A percentile compares a stretch with the other conserved stretches of the same genome.
These are phyloP conservation scores for Drechslera avenae DNA, from an alignment of 2,329 filamentous ascomycete species.

Conservation along the genomic window DNA sequence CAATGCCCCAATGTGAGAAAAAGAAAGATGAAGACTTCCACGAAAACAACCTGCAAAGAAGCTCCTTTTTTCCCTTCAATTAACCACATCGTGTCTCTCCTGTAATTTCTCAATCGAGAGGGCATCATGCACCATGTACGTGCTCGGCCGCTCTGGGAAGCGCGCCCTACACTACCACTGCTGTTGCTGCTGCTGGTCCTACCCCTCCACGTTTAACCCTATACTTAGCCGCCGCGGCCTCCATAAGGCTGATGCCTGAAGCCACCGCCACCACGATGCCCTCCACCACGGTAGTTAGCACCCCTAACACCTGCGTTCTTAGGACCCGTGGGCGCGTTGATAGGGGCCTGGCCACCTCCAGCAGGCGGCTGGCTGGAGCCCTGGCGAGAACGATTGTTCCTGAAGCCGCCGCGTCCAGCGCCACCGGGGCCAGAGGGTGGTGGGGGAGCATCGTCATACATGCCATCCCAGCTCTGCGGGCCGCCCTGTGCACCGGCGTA, in stretches of 20 bases:
- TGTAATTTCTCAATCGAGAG: too few relatives aligned
- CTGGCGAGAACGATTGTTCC: slow-evolving; percentile 46
- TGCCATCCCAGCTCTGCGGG: slow-evolving; percentile 93
- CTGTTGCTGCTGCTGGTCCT: background rate
- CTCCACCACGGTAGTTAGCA: slow-evolving; percentile 91
- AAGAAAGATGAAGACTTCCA: too few relatives aligned
- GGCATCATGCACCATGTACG: too few relatives aligned
- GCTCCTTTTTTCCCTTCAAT: too few relatives aligned
- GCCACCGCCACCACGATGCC: slow-evolving; percentile 46
- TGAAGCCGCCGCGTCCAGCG: slow-evolving; percentile 44
- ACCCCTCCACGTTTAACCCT: background rate
- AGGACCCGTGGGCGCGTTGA: slow-evolving; percentile 89
- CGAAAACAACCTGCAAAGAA: too few relatives aligned
- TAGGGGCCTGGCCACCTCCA: slow-evolving; percentile 59
- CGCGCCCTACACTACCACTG: background rate
- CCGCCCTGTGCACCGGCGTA: slow-evolving; percentile 60
- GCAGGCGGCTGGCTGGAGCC: slow-evolving; percentile 49
- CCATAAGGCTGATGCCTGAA: slow-evolving; percentile 45
- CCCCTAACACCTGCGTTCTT: slow-evolving; percentile 93
- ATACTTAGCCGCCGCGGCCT: slow-evolving; percentile 22
- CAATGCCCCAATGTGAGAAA: too few relatives aligned
- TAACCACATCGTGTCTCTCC: too few relatives aligned
- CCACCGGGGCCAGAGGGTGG: slow-evolving; percentile 61
- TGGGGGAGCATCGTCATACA: slow-evolving; percentile 95
- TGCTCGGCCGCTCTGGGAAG: too few relatives aligned